These are phyloP conservation scores for Acidomyces sp. DNA, from an alignment of 495 filamentous ascomycete species.

Conservation along the genomic window DNA sequence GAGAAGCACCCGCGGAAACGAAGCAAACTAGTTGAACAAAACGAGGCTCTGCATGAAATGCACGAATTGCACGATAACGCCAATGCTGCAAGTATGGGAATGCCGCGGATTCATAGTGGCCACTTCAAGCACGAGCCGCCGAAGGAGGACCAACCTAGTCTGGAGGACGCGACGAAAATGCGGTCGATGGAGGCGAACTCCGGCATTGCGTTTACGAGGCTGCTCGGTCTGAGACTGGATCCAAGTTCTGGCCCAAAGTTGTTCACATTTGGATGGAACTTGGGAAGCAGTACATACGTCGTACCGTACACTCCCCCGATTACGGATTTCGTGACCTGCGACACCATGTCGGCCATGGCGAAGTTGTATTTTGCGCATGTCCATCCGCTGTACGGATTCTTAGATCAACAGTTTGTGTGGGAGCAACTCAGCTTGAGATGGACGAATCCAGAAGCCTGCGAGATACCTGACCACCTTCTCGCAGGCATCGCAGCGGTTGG, in stretches of 20 bases:
- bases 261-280: slow-evolving; percentile 19
- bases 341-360: slow-evolving; percentile 11
- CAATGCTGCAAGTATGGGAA: not conserved
- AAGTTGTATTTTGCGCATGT: slow-evolving; percentile 37
- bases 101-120: not conserved
- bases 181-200: slow-evolving; percentile 18
- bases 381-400: slow-evolving; percentile 37
- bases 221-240: slow-evolving; percentile 15
- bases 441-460: slow-evolving; percentile 7
- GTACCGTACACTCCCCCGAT: not conserved
- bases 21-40: slow-evolving; percentile 12
- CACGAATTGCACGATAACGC: not conserved
- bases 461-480: slow-evolving; percentile 14
- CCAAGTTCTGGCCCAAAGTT: slow-evolving; percentile 12
- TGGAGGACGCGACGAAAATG: slow-evolving; percentile 8
- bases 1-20: slow-evolving; percentile 19
- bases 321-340: slow-evolving; percentile 4
- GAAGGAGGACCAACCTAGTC: slow-evolving; percentile 5
- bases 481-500: slow-evolving; percentile 11
- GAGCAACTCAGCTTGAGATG: slow-evolving; percentile 14
- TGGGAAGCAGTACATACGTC: slow-evolving; percentile 5
- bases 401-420: slow-evolving; percentile 24
- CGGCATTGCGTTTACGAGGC: slow-evolving; percentile 16
- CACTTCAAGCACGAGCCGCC: not conserved
- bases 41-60: slow-evolving; percentile 2